Base-by-base conservation (phyloP, 805 yeast genomes). In the Zygoascus ofunaensis region DNA sequence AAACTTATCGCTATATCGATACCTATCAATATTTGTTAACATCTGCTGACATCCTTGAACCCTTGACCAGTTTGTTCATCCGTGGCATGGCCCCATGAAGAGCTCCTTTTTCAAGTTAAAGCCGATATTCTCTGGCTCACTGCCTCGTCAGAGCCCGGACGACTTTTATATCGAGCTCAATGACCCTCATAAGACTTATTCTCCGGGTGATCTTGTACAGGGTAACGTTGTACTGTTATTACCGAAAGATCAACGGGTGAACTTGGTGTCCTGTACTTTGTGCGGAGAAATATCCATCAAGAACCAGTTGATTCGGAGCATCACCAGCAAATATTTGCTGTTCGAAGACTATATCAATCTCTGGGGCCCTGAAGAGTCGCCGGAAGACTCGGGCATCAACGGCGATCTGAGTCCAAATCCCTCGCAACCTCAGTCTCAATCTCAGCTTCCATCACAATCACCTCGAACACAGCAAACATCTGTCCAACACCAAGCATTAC, bases 161-260 rank as follows among this genome's bases (percentile, higher is more conserved):
- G 55, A 83, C 51, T 80, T 85, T 61, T 82, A 78, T 60, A 78
- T 87, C 39, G 69, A 70, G 37, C 67, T 87, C 38, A 82, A 80
- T 49, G 79, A 80, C 44, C 89, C 94, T 1, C 94, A 85, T 60
- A 74, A 76, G 51, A 65, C 74, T 3, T 86, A 82, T 76, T 65
- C 69, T n/a, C 95, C 96, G 0, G 92, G 90, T 14, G 95, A 86
- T 43, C 73, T 72, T 15, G 55, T 60, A 20, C 49, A 32, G 3
- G 68, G 68, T 37, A 49, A 47, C 26, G 63, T 60, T 24, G 57
- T 63, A 21, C 47, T 63, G 34, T 56, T 55, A 24, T 42, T 61
- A 20, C 49, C 55, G n/a, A 54, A 53, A 44, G 54, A 58, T 2
- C 49, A 47, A 23, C 43, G 48, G 17, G 50, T 58, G 8, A 38